Evolutionary conservation across 164 flowering plant species (phyloP).

Genomic region (Stephania cephalantha): DNA sequence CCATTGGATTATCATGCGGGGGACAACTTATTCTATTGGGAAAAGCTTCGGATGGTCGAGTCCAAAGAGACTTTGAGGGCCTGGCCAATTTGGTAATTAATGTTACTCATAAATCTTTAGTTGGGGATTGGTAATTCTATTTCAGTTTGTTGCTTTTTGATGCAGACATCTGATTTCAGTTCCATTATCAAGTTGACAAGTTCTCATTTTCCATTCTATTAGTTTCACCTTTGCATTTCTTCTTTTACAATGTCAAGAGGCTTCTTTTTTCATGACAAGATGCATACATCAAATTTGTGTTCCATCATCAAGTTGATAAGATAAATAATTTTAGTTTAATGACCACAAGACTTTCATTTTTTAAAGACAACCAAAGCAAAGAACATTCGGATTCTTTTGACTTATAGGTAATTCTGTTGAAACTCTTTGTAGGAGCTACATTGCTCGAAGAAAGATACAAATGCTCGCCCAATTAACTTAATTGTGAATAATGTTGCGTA

Average conservation of each 20-base stretch:
- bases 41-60: constrained; percentile 48
- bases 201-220: background rate
- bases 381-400: constrained; percentile 42
- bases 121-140: background rate
- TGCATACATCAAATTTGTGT: too few relatives aligned
- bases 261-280: background rate
- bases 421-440: background rate
- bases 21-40: constrained; percentile 64
- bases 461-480: background rate
- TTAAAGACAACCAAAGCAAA: constrained; percentile 46
- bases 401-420: constrained; percentile 38
- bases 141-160: background rate
- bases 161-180: background rate
- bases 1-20: constrained; percentile 25
- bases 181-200: background rate
- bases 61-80: constrained; percentile 47
- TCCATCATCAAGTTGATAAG: background rate
- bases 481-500: background rate
- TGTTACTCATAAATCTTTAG: background rate
- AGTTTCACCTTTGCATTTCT: background rate
- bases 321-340: background rate
- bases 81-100: constrained; percentile 43
- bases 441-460: background rate
- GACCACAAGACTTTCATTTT: constrained; percentile 5
- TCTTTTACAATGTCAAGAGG: background rate